Percentiles rank a stretch among this genome's conserved stretches.
Conservation (phyloP, 108 stramenopile species). For the Chaetoceros tenuissimus region DNA sequence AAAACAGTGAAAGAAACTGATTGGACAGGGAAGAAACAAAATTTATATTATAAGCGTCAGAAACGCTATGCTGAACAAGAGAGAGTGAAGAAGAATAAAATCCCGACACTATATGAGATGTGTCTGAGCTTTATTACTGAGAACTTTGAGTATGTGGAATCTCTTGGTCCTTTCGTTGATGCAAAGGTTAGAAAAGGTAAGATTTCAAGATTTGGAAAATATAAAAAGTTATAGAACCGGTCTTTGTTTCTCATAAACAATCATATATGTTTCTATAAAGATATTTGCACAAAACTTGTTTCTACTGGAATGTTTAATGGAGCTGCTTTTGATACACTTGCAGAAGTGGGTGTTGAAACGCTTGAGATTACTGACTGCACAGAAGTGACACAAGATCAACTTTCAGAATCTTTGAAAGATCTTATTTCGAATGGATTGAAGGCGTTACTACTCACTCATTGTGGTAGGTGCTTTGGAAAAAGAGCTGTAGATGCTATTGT, state of each 20-base stretch:
- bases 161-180: conserved; percentile 51
- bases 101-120: conserved; percentile 58
- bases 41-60: background rate
- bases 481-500: conserved; percentile 41
- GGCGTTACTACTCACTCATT: conserved; percentile 51
- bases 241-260: no score
- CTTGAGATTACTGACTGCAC: conserved; percentile 69
- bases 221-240: no score
- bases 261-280: no score
- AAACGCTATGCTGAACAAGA: conserved; percentile 11
- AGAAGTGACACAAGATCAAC: conserved; percentile 53
- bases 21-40: background rate
- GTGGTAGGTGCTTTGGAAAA: conserved; percentile 66
- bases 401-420: conserved; percentile 22
- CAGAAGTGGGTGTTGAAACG: conserved; percentile 55
- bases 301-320: conserved; percentile 50
- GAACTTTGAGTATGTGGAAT: conserved; percentile 67
- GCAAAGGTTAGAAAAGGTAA: no score
- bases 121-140: conserved; percentile 57
- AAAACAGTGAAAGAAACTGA: background rate
- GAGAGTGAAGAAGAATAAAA: conserved; percentile 20
- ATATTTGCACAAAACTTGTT: conserved; percentile 53
- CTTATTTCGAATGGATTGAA: conserved; percentile 39
- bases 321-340: conserved; percentile 57
- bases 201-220: no score